Conservation (phyloP, 1,139 yeast genomes). For the Taphrina wiesneri region DNA sequence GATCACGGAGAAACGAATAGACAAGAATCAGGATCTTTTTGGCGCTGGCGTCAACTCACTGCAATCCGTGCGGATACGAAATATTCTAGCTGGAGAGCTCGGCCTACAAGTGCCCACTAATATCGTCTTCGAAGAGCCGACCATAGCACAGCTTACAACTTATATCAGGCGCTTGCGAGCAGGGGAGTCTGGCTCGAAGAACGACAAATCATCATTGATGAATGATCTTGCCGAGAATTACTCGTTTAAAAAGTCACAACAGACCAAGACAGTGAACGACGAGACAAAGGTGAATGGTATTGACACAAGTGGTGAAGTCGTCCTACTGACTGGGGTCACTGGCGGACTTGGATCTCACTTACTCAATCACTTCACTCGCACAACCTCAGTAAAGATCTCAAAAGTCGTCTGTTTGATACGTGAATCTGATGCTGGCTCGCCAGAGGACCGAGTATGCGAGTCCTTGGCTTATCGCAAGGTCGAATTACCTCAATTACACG, state of each 20-base stretch:
- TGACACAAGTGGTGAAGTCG: neutral
- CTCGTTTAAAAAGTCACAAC: neutral
- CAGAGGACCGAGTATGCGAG: slow-evolving; percentile 26
- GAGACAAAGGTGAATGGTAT: neutral
- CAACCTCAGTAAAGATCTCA: slow-evolving; percentile 15
- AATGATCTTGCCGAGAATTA: slow-evolving; percentile 34
- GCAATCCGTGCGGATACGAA: slow-evolving; percentile 15
- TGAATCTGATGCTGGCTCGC: slow-evolving; percentile 11
- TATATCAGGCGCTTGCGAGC: slow-evolving; percentile 10
- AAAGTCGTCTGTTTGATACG: slow-evolving; percentile 36
- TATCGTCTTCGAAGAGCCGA: slow-evolving; percentile 36
- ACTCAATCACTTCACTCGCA: neutral
- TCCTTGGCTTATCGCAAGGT: slow-evolving; percentile 33
- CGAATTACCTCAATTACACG: slow-evolving; percentile 16
- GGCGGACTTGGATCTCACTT: slow-evolving; percentile 38
- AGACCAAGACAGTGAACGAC: neutral
- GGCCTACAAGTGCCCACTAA: slow-evolving; percentile 22
- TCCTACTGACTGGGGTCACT: slow-evolving; percentile 37
- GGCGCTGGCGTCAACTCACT: slow-evolving; percentile 36
- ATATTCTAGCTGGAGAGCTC: slow-evolving; percentile 6
- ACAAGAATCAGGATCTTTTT: slow-evolving; percentile 35
- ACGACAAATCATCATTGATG: slow-evolving; percentile 27
- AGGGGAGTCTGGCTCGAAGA: neutral
- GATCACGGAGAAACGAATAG: slow-evolving; percentile 17
- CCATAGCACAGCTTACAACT: slow-evolving; percentile 20